A percentile compares a stretch with the other conserved stretches of the same genome.
phyloP scores from a whole-genome alignment of 192 early-diverging fungal genomes.

The Allomyces macrogynus region DNA sequence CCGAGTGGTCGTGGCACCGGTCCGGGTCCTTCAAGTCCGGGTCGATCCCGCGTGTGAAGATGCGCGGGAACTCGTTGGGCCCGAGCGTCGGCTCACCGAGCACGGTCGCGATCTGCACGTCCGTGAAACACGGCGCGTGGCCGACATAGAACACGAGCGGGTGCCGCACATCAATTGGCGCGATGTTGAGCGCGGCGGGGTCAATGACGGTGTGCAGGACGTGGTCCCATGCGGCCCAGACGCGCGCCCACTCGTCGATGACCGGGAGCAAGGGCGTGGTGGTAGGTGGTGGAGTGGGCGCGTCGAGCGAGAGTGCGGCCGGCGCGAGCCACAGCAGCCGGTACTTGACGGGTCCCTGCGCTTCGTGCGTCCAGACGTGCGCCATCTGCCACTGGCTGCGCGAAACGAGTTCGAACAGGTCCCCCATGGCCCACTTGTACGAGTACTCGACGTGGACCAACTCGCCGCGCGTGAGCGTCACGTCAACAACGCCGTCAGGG shows the following conservation, averaged over 20 bases:
- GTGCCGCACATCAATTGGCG: too few species aligned
- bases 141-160: too few species aligned
- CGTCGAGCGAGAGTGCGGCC: conserved; percentile 25
- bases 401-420: conserved; percentile 28
- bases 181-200: too few species aligned
- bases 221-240: too few species aligned
- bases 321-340: conserved; percentile 30
- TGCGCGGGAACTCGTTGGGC: too few species aligned
- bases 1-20: too few species aligned
- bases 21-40: too few species aligned
- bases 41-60: too few species aligned
- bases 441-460: conserved; percentile 75
- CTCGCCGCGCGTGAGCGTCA: conserved; percentile 22
- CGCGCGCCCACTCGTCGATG: conserved; percentile 6
- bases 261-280: conserved; percentile 26
- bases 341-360: conserved; percentile 17
- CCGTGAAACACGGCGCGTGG: too few species aligned
- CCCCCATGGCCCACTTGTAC: conserved; percentile 53
- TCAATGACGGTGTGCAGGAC: too few species aligned
- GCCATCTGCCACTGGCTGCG: conserved; percentile 19
- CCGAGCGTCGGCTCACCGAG: too few species aligned
- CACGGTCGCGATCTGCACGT: too few species aligned
- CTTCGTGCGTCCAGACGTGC: conserved; percentile 29
- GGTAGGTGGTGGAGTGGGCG: not conserved
- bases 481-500: conserved; percentile 4